Evolutionary conservation across 108 stramenopile genomes (phyloP), one percentile per base, ranked within the genome.

Genomic region (Stephanodiscus triporus): DNA sequence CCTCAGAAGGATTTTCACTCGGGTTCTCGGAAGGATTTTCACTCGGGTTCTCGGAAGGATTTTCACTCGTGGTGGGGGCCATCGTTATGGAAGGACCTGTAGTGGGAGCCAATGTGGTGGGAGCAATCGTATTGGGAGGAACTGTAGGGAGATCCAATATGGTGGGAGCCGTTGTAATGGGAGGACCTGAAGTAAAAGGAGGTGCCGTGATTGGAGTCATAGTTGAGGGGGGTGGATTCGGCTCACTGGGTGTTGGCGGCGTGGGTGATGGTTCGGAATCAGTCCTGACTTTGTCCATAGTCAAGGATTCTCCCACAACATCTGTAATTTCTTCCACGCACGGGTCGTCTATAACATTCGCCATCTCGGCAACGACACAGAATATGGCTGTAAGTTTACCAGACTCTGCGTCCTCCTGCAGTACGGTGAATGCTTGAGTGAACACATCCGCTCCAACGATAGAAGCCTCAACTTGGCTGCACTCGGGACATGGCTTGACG

Each of bases 271-370:
- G 49, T 34, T n/a, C n/a, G n/a, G n/a, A n/a, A n/a, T n/a, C n/a
- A n/a, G n/a, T n/a, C n/a, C n/a, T 26, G 45, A 36, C 14, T 47
- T 45, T 49, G 74, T 69, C 62, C 16, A 81, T 69, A 36, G 64
- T 67, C 64, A 74, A 70, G 13, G 63, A 70, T 9, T 68, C 32
- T 22, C 80, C 73, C 43, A 70, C 73, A 10, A 45, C 73, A 50
- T 48, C 57, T 20, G 54, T 66, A 70, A 81, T 74, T 34, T 61
- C 29, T 5, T 51, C 51, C 19, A 37, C 10, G 40, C 80, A 81
- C 2, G 73, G 56, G n/a, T 69, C 68, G 17, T 9, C 5, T 20
- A 63, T 48, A 17, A 70, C 42, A 49, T 64, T 69, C 2, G 53
- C 55, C 0, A 30, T 68, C 36, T 51, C 61, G 16, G 68, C 80